Conservation (phyloP, 495 filamentous ascomycete species). For the Talaromyces thailandensis region DNA sequence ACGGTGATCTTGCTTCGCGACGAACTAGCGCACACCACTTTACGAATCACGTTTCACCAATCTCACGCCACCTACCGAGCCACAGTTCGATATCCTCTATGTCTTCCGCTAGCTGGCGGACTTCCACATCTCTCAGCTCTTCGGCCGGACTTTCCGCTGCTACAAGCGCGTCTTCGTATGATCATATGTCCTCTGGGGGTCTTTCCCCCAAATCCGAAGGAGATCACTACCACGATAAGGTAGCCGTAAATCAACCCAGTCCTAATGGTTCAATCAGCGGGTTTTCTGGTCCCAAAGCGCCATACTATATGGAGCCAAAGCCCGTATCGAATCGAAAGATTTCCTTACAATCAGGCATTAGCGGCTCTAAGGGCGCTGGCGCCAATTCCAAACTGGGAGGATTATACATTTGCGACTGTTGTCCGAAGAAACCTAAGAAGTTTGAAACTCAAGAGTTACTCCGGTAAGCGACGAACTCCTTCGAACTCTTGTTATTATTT, state of each 20-base stretch:
- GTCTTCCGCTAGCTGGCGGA: constrained; percentile 61
- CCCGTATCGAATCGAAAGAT: constrained; percentile 31
- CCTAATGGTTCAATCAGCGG: constrained; percentile 29
- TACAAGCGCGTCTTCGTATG: constrained; percentile 62
- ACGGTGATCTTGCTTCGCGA: constrained; percentile 58
- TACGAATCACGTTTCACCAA: constrained; percentile 48
- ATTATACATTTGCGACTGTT: constrained; percentile 86
- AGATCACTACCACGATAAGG: constrained; percentile 34
- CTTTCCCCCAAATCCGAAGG: constrained; percentile 57
- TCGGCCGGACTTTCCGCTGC: constrained; percentile 51
- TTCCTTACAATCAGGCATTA: constrained; percentile 25
- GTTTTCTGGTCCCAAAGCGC: not conserved
- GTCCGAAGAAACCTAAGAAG: constrained; percentile 97
- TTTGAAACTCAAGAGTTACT: constrained; percentile 83
- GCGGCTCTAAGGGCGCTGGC: constrained; percentile 18
- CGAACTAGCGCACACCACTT: constrained; percentile 52
- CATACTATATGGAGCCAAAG: constrained; percentile 7
- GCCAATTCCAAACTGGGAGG: constrained; percentile 27
- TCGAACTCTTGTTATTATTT: not conserved
- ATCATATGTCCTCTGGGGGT: constrained; percentile 63
- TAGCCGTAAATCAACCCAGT: constrained; percentile 44
- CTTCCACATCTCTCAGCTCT: constrained; percentile 58
- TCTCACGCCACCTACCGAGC: constrained; percentile 45
- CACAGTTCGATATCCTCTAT: constrained; percentile 65
- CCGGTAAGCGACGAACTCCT: constrained; percentile 48